Evolutionary conservation across 2,329 filamentous ascomycete genomes (phyloP).

Genomic region (Cytospora mali): DNA sequence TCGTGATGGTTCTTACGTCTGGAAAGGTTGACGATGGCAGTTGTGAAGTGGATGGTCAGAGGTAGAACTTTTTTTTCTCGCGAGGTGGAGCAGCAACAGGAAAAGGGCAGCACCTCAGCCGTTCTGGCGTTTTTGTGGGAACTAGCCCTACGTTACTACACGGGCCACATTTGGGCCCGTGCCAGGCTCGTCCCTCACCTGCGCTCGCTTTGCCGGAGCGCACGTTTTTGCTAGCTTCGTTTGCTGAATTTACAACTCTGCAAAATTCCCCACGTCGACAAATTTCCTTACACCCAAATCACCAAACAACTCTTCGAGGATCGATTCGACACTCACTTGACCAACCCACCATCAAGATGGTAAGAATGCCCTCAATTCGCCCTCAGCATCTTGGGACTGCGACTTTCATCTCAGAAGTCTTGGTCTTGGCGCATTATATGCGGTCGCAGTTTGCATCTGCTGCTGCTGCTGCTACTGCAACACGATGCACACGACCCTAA

Average conservation of each 20-base stretch:
- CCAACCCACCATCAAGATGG: conserved; percentile 61
- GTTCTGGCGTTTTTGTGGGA: conserved; percentile 33
- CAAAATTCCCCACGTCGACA: conserved; percentile 30
- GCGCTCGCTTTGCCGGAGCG: conserved; percentile 15
- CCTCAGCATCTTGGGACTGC: background rate
- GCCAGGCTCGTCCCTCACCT: background rate
- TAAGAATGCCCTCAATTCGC: conserved; percentile 43
- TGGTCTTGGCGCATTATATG: conserved; percentile 12
- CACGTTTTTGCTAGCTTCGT: conserved; percentile 27
- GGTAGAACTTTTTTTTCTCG: conserved; percentile 33
- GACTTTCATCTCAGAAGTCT: background rate
- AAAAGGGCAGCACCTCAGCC: background rate
- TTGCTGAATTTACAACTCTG: conserved; percentile 29
- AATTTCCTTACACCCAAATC: conserved; percentile 28
- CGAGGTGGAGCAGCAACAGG: conserved; percentile 21
- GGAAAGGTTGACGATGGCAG: conserved; percentile 16
- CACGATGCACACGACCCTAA: conserved; percentile 18
- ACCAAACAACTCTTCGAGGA: conserved; percentile 63
- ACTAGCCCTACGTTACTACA: conserved; percentile 21
- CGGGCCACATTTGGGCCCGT: background rate
- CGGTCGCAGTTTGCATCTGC: conserved; percentile 9
- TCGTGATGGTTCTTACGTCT: conserved; percentile 32
- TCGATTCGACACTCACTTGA: conserved; percentile 61
- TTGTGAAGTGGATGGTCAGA: conserved; percentile 10
- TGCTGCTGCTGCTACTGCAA: too few species aligned